Evolutionary conservation across 331 rosid genomes (phyloP), one percentile per base, ranked within the genome.

Genomic region (Cucumis variabilis): DNA sequence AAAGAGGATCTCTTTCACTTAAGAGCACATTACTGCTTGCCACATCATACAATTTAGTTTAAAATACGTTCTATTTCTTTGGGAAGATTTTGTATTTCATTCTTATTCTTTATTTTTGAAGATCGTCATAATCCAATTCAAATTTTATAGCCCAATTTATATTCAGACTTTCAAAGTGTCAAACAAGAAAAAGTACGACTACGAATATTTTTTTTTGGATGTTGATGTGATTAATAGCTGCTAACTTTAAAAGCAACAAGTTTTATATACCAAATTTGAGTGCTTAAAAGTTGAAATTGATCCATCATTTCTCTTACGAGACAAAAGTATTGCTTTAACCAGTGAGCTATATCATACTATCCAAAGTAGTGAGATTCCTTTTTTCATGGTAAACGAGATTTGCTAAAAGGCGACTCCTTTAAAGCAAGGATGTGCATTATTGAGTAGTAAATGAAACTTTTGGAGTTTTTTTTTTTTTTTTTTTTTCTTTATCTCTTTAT

Each of bases 351-450:
- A 67, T 24, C 72, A 67, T 67, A 24, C 72, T 0, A 24, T 67
- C 17, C 67, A 63, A 63, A 63, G 9, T n/a, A 11, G 72, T 27
- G 75, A 70, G 30, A 44, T 44, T 44, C 9, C 20, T 13, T 41
- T 21, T 21, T 75, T 75, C 30, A 75, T 75, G 55, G 81, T 74
- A 46, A 44, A 75, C 23, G 53, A 27, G 80, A 44, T 75, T 33
- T 8, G 50, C n/a, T 10, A 73, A 73, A 73, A 37, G 80, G 9
- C 27, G 10, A 20, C 17, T 63, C 80, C 55, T 44, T 76, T 77
- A 50, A 24, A 53, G 70, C 27, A 81, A 27, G 65, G 13, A 53
- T 55, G 19, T 80, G 84, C 11, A 80, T 80, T 80, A 81, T 85
- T 85, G 65, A 23, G 75, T 41, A 84, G 37, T 66, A 66, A 67